Evolutionary conservation across 176 grass and related monocot species (phyloP).

Genomic region (Ananas comosus): DNA sequence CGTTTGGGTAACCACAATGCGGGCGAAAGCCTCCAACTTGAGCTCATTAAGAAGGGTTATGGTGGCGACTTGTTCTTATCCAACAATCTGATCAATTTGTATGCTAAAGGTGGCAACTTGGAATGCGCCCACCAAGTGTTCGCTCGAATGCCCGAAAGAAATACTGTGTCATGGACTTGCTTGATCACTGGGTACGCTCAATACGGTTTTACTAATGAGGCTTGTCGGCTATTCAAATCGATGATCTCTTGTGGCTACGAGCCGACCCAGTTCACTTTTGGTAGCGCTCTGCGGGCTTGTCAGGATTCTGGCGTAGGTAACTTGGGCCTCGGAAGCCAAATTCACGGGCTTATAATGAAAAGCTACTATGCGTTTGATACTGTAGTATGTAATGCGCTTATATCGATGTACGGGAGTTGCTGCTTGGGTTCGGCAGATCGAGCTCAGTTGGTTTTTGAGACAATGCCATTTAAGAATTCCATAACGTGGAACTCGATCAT

Average conservation of each 20-base stretch:
- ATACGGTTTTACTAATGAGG: constrained; percentile 20
- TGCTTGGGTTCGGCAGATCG: constrained; percentile 14
- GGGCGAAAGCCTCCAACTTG: constrained; percentile 43
- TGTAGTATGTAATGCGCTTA: constrained; percentile 61
- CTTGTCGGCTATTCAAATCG: constrained; percentile 31
- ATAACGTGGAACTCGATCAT: constrained; percentile 79
- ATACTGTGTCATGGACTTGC: constrained; percentile 66
- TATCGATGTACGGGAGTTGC: constrained; percentile 62
- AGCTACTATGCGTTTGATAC: constrained; percentile 23
- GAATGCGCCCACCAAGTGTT: constrained; percentile 30
- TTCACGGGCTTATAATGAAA: constrained; percentile 59
- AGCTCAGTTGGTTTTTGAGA: constrained; percentile 47
- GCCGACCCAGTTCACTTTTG: constrained; percentile 63
- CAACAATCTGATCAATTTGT: constrained; percentile 50
- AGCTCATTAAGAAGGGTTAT: constrained; percentile 44
- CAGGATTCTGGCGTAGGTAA: constrained; percentile 34
- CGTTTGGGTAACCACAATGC: neutral
- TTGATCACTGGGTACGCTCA: constrained; percentile 46
- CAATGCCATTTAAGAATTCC: constrained; percentile 21
- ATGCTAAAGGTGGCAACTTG: constrained; percentile 33
- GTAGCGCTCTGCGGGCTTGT: constrained; percentile 47
- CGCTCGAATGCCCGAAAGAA: constrained; percentile 41
- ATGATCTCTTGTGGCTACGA: constrained; percentile 39
- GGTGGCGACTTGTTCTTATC: constrained; percentile 40
- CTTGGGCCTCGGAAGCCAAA: constrained; percentile 39